A percentile compares a stretch with the other conserved stretches of the same genome.
Evolutionary conservation across 139 green algal species (phyloP).

Genomic region (Chlamydomonas sp.): DNA sequence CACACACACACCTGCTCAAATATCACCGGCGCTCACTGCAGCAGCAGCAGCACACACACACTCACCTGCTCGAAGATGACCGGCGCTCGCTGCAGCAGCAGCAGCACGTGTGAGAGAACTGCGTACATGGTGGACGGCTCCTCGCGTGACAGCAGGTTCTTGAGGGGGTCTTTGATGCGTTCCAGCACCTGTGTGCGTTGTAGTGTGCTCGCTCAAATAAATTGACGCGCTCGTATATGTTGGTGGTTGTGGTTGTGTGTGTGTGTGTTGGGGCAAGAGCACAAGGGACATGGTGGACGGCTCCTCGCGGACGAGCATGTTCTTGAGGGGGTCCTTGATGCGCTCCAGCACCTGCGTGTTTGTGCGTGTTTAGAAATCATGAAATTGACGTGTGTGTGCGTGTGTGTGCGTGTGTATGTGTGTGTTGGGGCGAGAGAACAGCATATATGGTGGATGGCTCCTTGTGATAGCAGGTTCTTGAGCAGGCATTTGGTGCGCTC

Average conservation of each 20-base stretch:
- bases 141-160: slow-evolving; percentile 70
- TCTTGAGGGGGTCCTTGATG: slow-evolving; percentile 83
- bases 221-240: too few species aligned
- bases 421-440: too few species aligned
- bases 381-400: too few species aligned
- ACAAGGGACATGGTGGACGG: slow-evolving; percentile 72
- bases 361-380: too few species aligned
- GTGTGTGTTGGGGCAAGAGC: too few species aligned
- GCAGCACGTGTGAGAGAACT: slow-evolving; percentile 77
- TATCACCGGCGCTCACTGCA: slow-evolving; percentile 62
- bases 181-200: slow-evolving; percentile 75
- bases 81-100: slow-evolving; percentile 74
- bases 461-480: slow-evolving; percentile 70
- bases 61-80: slow-evolving; percentile 54
- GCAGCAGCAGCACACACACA: slow-evolving; percentile 72
- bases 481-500: slow-evolving; percentile 86
- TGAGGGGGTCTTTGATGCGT: slow-evolving; percentile 80
- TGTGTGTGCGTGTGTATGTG: too few species aligned
- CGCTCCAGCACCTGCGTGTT: slow-evolving; percentile 91
- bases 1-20: slow-evolving; percentile 45
- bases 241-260: too few species aligned
- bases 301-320: slow-evolving; percentile 65
- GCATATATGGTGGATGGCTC: too few species aligned
- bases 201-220: too few species aligned
- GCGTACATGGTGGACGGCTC: slow-evolving; percentile 71